These are phyloP conservation scores for Tolypocladium cylindrosporum DNA, from an alignment of 2,329 filamentous ascomycete genomes.

Conservation along the genomic window DNA sequence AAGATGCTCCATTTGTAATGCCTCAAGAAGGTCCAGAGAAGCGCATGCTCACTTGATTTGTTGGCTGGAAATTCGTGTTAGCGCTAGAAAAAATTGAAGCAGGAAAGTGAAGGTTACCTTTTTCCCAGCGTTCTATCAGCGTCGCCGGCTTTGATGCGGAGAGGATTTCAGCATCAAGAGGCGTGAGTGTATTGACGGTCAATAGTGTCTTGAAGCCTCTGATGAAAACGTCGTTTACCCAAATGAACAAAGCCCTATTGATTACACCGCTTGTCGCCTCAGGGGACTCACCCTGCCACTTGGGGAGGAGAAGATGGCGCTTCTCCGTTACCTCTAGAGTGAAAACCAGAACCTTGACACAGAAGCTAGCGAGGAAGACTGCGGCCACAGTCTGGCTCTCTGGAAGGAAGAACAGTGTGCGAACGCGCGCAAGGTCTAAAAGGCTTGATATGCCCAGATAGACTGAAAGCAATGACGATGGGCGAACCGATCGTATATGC, in stretches of 20 bases:
- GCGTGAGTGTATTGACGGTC: conserved; percentile 7
- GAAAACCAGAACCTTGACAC: conserved; percentile 17
- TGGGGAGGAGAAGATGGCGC: conserved; percentile 9
- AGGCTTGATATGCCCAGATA: conserved; percentile 20
- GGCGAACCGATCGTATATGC: conserved; percentile 19
- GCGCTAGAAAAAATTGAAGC: background rate
- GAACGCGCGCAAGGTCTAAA: conserved; percentile 19
- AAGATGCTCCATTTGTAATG: conserved; percentile 17
- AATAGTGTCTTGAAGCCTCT: conserved; percentile 14
- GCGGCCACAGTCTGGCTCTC: conserved; percentile 9
- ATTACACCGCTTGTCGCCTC: conserved; percentile 21
- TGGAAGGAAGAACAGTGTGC: conserved; percentile 21
- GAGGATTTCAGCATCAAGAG: conserved; percentile 8
- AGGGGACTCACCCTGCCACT: conserved; percentile 11
- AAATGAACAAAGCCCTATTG: conserved; percentile 20
- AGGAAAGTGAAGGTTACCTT: background rate
- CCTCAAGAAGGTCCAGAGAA: conserved; percentile 12
- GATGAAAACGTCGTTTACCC: conserved; percentile 19
- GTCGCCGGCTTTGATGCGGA: conserved; percentile 5
- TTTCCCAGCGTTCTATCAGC: conserved; percentile 6
- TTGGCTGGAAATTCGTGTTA: conserved; percentile 3
- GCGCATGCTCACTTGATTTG: conserved; percentile 11
- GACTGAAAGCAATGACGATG: conserved; percentile 19
- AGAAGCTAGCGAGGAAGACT: conserved; percentile 14
- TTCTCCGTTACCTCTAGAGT: conserved; percentile 19